These are phyloP conservation scores for Pseudocercospora musae DNA, from an alignment of 2,329 filamentous ascomycete genomes.

Conservation along the genomic window DNA sequence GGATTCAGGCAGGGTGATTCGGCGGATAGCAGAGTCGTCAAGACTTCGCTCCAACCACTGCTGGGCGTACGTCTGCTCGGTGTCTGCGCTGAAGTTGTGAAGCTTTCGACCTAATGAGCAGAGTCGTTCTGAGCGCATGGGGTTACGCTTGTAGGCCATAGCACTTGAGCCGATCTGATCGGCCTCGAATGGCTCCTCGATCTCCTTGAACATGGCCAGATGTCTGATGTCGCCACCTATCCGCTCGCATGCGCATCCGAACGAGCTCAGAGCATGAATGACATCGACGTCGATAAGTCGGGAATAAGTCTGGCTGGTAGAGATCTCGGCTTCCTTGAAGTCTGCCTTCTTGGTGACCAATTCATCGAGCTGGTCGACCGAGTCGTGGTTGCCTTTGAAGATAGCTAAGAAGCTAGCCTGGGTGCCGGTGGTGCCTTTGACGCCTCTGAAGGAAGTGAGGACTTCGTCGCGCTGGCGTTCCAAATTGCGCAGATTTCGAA, in stretches of 20 bases:
- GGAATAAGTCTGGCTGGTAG: slow-evolving; percentile 72
- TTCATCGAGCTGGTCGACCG: slow-evolving; percentile 61
- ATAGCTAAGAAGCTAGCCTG: slow-evolving; percentile 75
- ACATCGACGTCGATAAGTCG: slow-evolving; percentile 79
- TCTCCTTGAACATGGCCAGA: slow-evolving; percentile 72
- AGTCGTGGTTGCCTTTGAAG: slow-evolving; percentile 58
- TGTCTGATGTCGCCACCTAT: slow-evolving; percentile 74
- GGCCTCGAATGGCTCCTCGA: slow-evolving; percentile 80
- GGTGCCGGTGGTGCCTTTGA: slow-evolving; percentile 69
- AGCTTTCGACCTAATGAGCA: slow-evolving; percentile 54
- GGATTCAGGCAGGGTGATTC: slow-evolving; percentile 50
- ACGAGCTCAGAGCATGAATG: slow-evolving; percentile 73
- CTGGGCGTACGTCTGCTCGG: slow-evolving; percentile 63
- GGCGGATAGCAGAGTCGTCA: slow-evolving; percentile 70
- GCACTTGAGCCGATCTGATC: slow-evolving; percentile 70
- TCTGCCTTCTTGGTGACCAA: slow-evolving; percentile 65
- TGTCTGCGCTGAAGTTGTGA: slow-evolving; percentile 53
- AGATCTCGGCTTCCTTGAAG: slow-evolving; percentile 58
- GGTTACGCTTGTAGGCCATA: slow-evolving; percentile 65
- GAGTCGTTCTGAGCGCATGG: slow-evolving; percentile 59
- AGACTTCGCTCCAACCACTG: slow-evolving; percentile 79
- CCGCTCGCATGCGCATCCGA: slow-evolving; percentile 74
- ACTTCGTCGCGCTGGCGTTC: slow-evolving; percentile 67
- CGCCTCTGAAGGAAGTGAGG: slow-evolving; percentile 64
- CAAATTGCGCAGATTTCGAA: slow-evolving; percentile 72